These are phyloP conservation scores for Tylopilus sp. DNA, from an alignment of 1,284 basidiomycete genomes.

Conservation along the genomic window DNA sequence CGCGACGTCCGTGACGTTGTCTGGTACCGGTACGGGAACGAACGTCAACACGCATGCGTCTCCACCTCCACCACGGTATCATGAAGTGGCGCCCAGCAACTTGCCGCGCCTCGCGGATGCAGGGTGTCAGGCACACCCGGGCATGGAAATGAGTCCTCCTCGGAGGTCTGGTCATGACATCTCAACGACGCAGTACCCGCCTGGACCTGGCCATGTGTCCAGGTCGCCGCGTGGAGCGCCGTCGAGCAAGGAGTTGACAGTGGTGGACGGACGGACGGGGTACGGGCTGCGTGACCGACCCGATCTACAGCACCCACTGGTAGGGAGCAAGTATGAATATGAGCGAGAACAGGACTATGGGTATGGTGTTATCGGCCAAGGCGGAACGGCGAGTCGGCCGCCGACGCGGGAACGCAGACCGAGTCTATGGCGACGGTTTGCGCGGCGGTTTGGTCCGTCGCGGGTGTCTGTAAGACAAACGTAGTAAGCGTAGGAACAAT, in stretches of 20 bases:
- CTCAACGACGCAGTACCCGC: conserved; percentile 4
- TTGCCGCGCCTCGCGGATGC: conserved; percentile 24
- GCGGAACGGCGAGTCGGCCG: not conserved
- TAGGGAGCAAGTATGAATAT: conserved; percentile 8
- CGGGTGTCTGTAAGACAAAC: conserved; percentile 23
- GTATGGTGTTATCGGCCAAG: not conserved
- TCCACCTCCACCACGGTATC: conserved; percentile 21
- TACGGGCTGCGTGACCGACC: conserved; percentile 7
- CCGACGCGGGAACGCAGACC: conserved; percentile 19
- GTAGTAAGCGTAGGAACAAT: not conserved
- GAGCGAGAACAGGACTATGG: conserved; percentile 5
- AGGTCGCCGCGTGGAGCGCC: conserved; percentile 8
- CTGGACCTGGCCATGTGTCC: not conserved
- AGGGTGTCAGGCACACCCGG: conserved; percentile 24
- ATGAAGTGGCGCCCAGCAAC: conserved; percentile 10
- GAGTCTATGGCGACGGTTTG: conserved; percentile 27
- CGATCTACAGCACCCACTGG: conserved; percentile 2
- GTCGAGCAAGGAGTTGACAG: conserved; percentile 13
- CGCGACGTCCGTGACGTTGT: not conserved
- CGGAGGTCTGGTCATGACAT: conserved; percentile 20
- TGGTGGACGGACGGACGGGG: conserved; percentile 6
- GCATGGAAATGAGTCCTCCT: conserved; percentile 15
- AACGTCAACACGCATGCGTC: conserved; percentile 14
- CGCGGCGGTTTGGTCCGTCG: conserved; percentile 24
- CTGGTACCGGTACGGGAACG: conserved; percentile 3